Conservation (phyloP, 2,329 filamentous ascomycete genomes). For the Alternaria sp. region DNA sequence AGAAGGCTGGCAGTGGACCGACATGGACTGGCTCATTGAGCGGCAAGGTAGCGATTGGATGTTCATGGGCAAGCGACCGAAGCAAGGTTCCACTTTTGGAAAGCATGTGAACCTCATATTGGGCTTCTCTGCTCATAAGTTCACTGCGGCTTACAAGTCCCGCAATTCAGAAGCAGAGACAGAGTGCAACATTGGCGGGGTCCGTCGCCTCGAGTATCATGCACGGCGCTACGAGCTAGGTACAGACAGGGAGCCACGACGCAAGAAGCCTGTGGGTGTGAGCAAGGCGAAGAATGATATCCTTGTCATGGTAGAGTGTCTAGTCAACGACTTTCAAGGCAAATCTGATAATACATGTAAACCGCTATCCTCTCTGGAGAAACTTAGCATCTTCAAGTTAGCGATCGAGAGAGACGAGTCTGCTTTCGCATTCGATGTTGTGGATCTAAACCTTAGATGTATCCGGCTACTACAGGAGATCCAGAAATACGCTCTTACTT, state of each 20-base stretch:
- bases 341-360: not conserved
- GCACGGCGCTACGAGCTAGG: not conserved
- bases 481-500: not conserved
- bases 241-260: not conserved
- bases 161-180: not conserved
- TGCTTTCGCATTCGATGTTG: not conserved
- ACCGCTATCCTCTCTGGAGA: not conserved
- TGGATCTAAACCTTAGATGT: not conserved
- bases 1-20: not conserved
- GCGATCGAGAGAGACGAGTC: not conserved
- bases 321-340: not conserved
- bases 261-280: not conserved
- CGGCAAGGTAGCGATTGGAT: not conserved
- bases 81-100: not conserved
- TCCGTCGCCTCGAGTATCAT: not conserved
- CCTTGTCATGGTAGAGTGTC: fast-evolving
- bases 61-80: not conserved
- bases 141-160: not conserved
- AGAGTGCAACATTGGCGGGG: not conserved
- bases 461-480: not conserved
- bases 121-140: not conserved
- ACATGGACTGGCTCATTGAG: not conserved
- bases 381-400: not conserved
- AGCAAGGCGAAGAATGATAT: not conserved
- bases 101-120: not conserved